Base-by-base conservation (phyloP, 495 filamentous ascomycete genomes). In the Tetracladium setigerum region DNA sequence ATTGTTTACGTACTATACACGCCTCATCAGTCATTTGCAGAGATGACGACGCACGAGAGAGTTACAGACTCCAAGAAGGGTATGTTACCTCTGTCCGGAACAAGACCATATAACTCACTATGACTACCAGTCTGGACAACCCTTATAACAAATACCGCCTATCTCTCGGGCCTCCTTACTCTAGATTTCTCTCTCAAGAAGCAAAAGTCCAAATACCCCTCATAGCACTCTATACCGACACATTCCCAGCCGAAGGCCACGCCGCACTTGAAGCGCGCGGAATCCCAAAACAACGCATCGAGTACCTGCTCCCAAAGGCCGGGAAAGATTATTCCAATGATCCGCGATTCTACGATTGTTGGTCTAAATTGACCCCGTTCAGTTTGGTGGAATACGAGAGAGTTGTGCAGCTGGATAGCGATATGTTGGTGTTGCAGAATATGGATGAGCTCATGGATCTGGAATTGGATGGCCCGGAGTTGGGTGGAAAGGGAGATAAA, bases 371-470 rank as follows among this genome's bases (percentile, higher is more conserved):
- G n/a, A 78, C 78, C 13, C 76, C 80, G 1, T 94, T 91, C 58
- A 76, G 76, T 11, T 69, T 91, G 7, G 64, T 65, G 11, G 76
- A 85, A 52, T 91, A 86, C 63, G 75, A 82, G 4, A 72, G 86
- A 12, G 73, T 94, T 16, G 78, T 89, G 14, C 79, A 83, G 60
- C 72, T 94, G n/a, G 87, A 94, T 63, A 81, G 80, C 55, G 87
- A 94, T 63, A 94, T 91, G 87, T 56, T 91, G 16, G 76, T 86
- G 4, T 65, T 78, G 42, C 65, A 69, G 47, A 89, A 89, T 59
- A 91, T 94, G 83, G 87, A 94, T 58, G 87, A 89, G 63, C 64
- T 94, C 42, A 90, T 91, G 84, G 79, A 85, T 5, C 22, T 92
- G 5, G 61, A 71, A 53, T 72, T 92, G 13, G 84, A 89, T 59